Evolutionary conservation across 108 stramenopile genomes (phyloP), one percentile per base, ranked within the genome.

Genomic region (Skeletonema potamos): DNA sequence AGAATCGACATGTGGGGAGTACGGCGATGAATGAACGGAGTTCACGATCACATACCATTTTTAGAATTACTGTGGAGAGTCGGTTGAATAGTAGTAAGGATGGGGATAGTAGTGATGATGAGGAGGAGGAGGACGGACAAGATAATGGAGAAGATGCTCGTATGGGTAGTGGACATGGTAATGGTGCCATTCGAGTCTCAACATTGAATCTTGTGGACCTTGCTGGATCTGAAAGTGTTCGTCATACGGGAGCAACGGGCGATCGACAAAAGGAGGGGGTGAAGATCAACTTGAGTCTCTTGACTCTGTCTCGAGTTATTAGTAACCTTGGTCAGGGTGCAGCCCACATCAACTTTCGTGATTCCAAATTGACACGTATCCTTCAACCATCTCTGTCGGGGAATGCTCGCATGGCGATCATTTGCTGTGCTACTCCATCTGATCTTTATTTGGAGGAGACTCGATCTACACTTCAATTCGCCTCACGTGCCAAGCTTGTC

Each of bases 231-330:
- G 96, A 97, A 72, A 95, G 92, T 85, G 94, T 95, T 28, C 85
- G 96, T 11, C 93, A 90, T 64, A 96, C 96, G 8, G 92, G 93
- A 15, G 97, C 97, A 2, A 95, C 94, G 27, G 99, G 99, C 9
- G 90, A 94, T 29, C 89, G 98, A 34, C 96, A 92, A 69, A 97
- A 97, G 84, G 99, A 99, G 70, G 98, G 98, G 22, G 98, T 96
- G 29, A 96, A 97, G 73, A 99, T 99, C 85, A 99, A 99, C 66
- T 83, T 89, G 54, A 96, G 95, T 76, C 91, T 99, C 15, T 84
- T 98, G 58, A 97, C 98, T 4, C 86, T 99, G 24, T 98, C 98
- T 29, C 97, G 98, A 65, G 99, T 99, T n/a, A 99, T 99, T 73
- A 84, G 84, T 18, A 96, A 96, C 27, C 95, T 99, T 10, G 98